Base-by-base conservation (phyloP, 1,139 yeast species). In the Waltiozyma sp. region DNA sequence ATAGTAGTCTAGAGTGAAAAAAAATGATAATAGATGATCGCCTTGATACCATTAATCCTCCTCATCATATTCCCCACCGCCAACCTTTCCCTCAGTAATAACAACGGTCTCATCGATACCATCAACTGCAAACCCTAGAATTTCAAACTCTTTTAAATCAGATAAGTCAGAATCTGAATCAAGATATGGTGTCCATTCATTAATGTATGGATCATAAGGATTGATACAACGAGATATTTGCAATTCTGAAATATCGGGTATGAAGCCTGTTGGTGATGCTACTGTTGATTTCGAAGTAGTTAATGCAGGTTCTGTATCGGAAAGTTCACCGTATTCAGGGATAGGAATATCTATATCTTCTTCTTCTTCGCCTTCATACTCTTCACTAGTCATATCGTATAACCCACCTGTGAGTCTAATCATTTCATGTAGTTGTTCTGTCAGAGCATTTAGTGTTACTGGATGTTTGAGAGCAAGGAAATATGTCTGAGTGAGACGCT, bases 371-470 rank as follows among this genome's bases (percentile, higher is more conserved):
- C 23, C 41, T 4, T 28, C 34, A 2, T 26, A 11, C 13, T 26
- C 31, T 26, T 26, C n/a, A 26, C 36, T 24, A 16, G 39, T 14
- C 6, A 40, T 40, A 3, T 45, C 44, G 3, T 39, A 36, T 28
- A 73, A 47, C 0, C 82, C 82, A 3, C 81, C 80, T 1, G 77
- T 63, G 14, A 58, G 51, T 45, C 69, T 66, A 37, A 77, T 67
- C 26, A 70, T 66, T 2, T 55, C 52, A 3, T 60, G 56, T 31
- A 77, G 59, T 21, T 57, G 49, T 3, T 47, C 45, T 43, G 64
- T 65, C 38, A 77, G 52, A n/a, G 54, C 57, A 0, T 68, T 61
- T 10, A 55, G 49, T 26, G 54, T 51, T 9, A 46, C 45, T 21
- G 43, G 35, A 5, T 61, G 50, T 6, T 64, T 60, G 1, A 72